Percentiles rank a stretch among this genome's conserved stretches.
Conservation (phyloP, 768 basidiomycete genomes). For the Terana coerulea region DNA sequence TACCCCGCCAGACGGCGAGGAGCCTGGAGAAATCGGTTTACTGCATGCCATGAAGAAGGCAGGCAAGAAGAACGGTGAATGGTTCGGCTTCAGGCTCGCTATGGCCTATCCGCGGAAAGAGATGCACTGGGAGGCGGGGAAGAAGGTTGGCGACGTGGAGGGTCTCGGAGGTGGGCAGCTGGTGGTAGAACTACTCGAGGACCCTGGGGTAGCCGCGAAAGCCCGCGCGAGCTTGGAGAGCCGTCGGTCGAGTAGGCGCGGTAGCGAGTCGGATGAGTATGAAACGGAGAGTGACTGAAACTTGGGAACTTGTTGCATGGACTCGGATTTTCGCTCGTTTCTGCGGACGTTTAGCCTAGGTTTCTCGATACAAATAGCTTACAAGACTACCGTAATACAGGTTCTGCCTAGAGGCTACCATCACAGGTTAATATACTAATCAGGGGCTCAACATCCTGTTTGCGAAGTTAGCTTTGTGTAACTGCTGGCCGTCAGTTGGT, state of each 20-base stretch:
- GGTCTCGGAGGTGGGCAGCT: constrained; percentile 59
- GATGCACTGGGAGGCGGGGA: constrained; percentile 44
- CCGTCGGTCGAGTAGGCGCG: constrained; percentile 15
- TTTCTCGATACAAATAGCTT: neutral
- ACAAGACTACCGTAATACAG: neutral
- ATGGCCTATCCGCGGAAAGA: constrained; percentile 68
- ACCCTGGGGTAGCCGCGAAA: constrained; percentile 20
- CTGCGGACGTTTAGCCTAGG: neutral
- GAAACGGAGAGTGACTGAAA: constrained; percentile 39
- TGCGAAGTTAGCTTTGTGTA: too few relatives aligned
- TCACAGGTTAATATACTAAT: too few relatives aligned
- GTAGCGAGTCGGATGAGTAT: constrained; percentile 50
- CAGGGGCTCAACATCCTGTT: too few relatives aligned
- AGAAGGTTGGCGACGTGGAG: constrained; percentile 42
- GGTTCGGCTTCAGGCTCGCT: constrained; percentile 73
- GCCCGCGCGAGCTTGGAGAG: constrained; percentile 9
- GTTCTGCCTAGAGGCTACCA: neutral
- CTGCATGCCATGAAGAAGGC: constrained; percentile 31
- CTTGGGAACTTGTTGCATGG: neutral
- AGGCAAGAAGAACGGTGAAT: constrained; percentile 31
- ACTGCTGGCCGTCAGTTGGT: too few relatives aligned
- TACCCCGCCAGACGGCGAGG: constrained; percentile 34
- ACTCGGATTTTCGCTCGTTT: neutral
- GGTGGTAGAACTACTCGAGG: constrained; percentile 48
- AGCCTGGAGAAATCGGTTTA: constrained; percentile 29